Evolutionary conservation across 2,329 filamentous ascomycete species (phyloP), one percentile per base, ranked within the genome.

Genomic region (Colletotrichum agaves): DNA sequence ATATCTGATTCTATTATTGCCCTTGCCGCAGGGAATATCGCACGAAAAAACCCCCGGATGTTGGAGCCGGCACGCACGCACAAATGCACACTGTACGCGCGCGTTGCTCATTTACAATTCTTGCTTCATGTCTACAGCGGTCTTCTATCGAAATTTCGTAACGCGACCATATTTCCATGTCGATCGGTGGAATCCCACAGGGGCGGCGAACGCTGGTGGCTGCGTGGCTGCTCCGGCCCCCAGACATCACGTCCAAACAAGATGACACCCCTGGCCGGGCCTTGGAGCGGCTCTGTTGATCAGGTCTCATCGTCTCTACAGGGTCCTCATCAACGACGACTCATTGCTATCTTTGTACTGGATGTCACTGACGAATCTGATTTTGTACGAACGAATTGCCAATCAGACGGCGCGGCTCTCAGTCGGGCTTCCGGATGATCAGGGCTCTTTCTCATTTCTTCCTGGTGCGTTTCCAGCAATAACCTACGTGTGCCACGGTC

Each of bases 211-310:
- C 15, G 50, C 44, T n/a, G 35, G 35, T 63, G 37, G 15, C 44
- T 41, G 59, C 17, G 58, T 62, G 59, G 63, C 50, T 57, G 63
- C 44, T 44, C 23, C 57, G 41, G 57, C 41, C 58, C 37, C n/a
- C 21, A 56, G 37, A 64, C 31, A 52, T 27, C 52, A 59, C 64
- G 33, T 63, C 53, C 39, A 53, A 64, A 67, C 46, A 52, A 49
- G 61, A 64, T 52, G 39, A 41, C 53, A 58, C 47, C 62, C 60
- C 46, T 61, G 58, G 46, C 58, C 35, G 46, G 46, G 58, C 58
- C 53, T 53, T 64, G 53, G 41, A 59, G 62, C 55, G 63, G 66
- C 57, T 67, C 56, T 69, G 66, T 56, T 62, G 66, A 69, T 67
- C 66, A 56, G 66, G 62, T 61, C 63, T 66, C 44, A 58, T 62